phyloP scores from a whole-genome alignment of 495 filamentous ascomycete species.

The Aspergillus homomorphus region DNA sequence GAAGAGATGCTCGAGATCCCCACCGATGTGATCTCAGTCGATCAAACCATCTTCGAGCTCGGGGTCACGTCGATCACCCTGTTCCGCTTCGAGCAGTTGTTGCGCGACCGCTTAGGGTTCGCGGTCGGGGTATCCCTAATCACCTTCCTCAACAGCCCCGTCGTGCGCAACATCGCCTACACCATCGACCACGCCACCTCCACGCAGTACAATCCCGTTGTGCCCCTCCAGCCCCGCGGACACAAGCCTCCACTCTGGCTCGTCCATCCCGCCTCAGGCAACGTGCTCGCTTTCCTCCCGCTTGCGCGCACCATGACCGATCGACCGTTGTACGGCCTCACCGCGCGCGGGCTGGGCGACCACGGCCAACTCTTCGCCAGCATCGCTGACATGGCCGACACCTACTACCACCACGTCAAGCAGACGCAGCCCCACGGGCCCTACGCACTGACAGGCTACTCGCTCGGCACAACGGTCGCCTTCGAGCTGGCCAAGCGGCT shows the following conservation, averaged over 20 bases:
- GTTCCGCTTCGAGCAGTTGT: conserved; percentile 25
- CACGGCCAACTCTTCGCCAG: conserved; percentile 14
- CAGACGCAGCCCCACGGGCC: conserved; percentile 45
- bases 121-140: conserved; percentile 29
- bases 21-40: conserved; percentile 16
- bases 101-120: conserved; percentile 14
- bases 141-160: background rate
- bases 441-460: conserved; percentile 52
- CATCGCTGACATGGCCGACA: conserved; percentile 15
- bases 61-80: conserved; percentile 47
- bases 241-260: conserved; percentile 20
- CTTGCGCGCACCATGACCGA: conserved; percentile 14
- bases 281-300: background rate
- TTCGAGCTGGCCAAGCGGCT: conserved; percentile 50
- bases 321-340: conserved; percentile 11
- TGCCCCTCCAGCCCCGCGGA: conserved; percentile 40
- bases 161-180: conserved; percentile 16
- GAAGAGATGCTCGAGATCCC: conserved; percentile 5
- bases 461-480: conserved; percentile 45
- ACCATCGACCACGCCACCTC: conserved; percentile 6
- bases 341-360: background rate
- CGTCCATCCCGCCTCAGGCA: background rate
- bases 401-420: conserved; percentile 39
- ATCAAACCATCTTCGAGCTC: conserved; percentile 2
- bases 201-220: conserved; percentile 47